Evolutionary conservation across 1,284 basidiomycete species (phyloP).

Genomic region (Cutaneotrichosporon cutaneum): DNA sequence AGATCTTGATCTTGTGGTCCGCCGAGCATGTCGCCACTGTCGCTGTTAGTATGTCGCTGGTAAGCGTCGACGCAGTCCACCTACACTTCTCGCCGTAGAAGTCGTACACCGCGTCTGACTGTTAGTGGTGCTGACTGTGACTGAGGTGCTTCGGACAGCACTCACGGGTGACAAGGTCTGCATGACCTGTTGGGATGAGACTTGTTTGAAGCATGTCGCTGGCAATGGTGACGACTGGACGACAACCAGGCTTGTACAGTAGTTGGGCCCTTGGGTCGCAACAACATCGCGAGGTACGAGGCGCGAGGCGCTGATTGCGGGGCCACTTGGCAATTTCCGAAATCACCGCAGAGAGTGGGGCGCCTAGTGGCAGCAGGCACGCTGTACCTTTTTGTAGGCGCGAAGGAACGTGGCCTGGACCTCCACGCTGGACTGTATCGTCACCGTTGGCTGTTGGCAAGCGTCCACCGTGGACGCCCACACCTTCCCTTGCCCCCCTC

Average conservation of each 20-base stretch:
- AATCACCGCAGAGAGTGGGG: slow-evolving; percentile 8
- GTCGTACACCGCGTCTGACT: slow-evolving; percentile 78
- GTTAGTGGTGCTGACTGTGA: background rate
- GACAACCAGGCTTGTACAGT: no score
- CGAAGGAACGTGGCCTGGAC: background rate
- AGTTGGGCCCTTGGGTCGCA: no score
- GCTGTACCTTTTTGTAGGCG: background rate
- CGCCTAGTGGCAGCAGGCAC: background rate
- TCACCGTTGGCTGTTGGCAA: background rate
- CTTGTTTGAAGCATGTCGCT: slow-evolving; percentile 51
- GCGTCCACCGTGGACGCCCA: background rate
- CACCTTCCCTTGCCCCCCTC: background rate
- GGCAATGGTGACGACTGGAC: background rate
- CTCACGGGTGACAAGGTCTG: slow-evolving; percentile 53
- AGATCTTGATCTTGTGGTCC: slow-evolving; percentile 72
- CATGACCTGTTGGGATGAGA: slow-evolving; percentile 49
- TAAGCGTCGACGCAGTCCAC: slow-evolving; percentile 17
- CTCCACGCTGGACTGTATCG: background rate
- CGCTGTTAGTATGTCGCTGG: slow-evolving; percentile 64
- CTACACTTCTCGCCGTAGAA: slow-evolving; percentile 73
- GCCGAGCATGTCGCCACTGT: slow-evolving; percentile 51
- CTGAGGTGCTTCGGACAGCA: background rate
- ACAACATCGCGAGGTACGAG: slow-evolving; percentile 3
- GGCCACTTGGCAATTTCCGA: slow-evolving; percentile 16
- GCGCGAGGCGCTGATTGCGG: slow-evolving; percentile 13